phyloP scores from a whole-genome alignment of 305 asterid genomes.

The Solanum hybrid region DNA sequence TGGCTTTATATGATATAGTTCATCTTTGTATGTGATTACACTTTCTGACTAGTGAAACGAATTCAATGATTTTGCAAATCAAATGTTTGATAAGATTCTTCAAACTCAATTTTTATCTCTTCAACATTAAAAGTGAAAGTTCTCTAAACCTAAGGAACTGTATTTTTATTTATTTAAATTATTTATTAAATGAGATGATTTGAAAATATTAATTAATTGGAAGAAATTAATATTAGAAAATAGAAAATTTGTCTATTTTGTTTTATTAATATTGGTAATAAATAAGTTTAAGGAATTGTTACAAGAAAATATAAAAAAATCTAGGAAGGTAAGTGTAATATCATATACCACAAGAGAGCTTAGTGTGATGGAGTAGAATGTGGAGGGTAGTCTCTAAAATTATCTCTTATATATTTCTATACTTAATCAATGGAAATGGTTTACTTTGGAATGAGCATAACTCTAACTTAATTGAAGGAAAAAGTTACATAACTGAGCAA shows the following conservation, averaged over 20 bases:
- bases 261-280: no score
- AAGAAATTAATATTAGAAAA: not conserved
- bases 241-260: not conserved
- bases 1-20: not conserved
- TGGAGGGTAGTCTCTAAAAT: not conserved
- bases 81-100: not conserved
- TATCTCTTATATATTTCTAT: not conserved
- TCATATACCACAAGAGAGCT: not conserved
- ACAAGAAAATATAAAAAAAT: not conserved
- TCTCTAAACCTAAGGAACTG: not conserved
- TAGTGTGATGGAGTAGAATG: not conserved
- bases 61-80: not conserved
- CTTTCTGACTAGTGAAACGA: not conserved
- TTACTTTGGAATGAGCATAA: not conserved
- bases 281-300: not conserved
- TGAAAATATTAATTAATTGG: not conserved
- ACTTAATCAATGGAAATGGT: not conserved
- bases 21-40: not conserved
- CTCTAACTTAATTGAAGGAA: not conserved
- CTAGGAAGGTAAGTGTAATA: not conserved
- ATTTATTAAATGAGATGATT: not conserved
- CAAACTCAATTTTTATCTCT: not conserved
- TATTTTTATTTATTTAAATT: not conserved
- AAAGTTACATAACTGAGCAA: not conserved
- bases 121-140: not conserved